Base-by-base conservation (phyloP, 179 eudicot species). In the Beta corolliflora region DNA sequence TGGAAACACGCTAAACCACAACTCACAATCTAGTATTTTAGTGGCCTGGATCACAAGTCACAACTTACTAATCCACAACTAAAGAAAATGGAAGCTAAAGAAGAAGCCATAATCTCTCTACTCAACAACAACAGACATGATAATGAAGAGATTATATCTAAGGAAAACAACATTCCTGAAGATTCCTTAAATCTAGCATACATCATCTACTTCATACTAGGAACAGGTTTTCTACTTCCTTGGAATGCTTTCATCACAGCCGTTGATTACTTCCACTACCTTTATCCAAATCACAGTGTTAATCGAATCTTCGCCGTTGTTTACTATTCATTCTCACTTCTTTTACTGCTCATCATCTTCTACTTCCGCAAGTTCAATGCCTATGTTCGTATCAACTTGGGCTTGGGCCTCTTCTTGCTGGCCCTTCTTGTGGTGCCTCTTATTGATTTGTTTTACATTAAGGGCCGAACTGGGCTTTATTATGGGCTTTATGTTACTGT, bases 241-340 rank as follows among this genome's bases (percentile, higher is more conserved):
- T 92, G 93, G 96, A 92, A 92, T 81, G 91, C 88, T 12, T 92
- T 92, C 93, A 91, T 92, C 79, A 91, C 96, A 8, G 93, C 93
- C 77, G 91, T 91, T 71, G 93, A 92, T 61, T 95, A 95, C 87
- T 95, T 95, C 90, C 77, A 87, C 52, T 88, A 86, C 86, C 94
- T 93, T 65, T 94, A 94, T 88, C 97, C 98, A 0, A 86, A 65
- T 19, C 86, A 84, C n/a, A 80, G 91, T 73, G 89, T 93, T 44
- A 97, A 95, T 72, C 94, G 97, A 0, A 82, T 88, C 56, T 95
- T 95, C 86, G 82, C 93, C 23, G 83, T 93, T 23, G 91, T 72
- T 4, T 91, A 89, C 88, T 89, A 89, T 93, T 45, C 88, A 12
- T 76, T 88, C 7, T 90, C 89, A 92, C 21, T 4, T 79, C 16